Evolutionary conservation across 306 rosid genomes (phyloP).

Genomic region (Cucurbita moschata): DNA sequence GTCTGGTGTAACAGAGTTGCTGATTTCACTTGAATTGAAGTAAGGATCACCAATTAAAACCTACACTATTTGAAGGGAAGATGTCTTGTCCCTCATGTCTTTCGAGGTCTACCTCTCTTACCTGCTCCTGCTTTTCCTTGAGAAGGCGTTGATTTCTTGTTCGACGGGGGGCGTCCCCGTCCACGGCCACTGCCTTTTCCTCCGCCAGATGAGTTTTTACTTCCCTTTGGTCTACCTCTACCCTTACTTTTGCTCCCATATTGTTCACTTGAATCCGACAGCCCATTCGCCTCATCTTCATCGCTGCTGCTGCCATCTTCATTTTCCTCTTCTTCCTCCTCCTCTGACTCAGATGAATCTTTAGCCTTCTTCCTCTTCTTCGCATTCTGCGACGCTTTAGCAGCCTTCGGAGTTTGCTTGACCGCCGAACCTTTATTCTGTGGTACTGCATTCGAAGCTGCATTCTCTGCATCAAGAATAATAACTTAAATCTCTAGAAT

Average conservation of each 20-base stretch:
- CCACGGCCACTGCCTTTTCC: constrained; percentile 35
- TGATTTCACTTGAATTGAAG: constrained; percentile 31
- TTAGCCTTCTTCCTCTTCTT: constrained; percentile 68
- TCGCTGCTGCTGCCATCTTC: constrained; percentile 39
- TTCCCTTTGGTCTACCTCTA: constrained; percentile 41
- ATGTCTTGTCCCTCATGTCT: constrained; percentile 24
- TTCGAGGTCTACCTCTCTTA: constrained; percentile 85
- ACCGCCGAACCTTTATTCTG: constrained; percentile 17
- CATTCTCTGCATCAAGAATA: constrained; percentile 30
- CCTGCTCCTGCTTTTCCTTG: constrained; percentile 26
- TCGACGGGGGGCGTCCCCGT: constrained; percentile 42
- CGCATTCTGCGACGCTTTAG: constrained; percentile 38
- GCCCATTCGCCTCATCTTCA: constrained; percentile 43
- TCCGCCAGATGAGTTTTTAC: constrained; percentile 21
- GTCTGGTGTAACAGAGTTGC: constrained; percentile 22
- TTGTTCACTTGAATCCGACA: constrained; percentile 18
- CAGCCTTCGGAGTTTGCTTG: constrained; percentile 53
- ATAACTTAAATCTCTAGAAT: background rate
- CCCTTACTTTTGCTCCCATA: constrained; percentile 45
- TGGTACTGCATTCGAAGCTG: constrained; percentile 22
- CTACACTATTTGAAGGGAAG: background rate
- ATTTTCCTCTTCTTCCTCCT: constrained; percentile 26
- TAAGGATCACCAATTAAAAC: constrained; percentile 28
- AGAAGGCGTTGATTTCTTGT: constrained; percentile 32
- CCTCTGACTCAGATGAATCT: constrained; percentile 55